These are phyloP conservation scores for Pascua sp. DNA, from an alignment of 1,284 basidiomycete genomes.

Conservation along the genomic window DNA sequence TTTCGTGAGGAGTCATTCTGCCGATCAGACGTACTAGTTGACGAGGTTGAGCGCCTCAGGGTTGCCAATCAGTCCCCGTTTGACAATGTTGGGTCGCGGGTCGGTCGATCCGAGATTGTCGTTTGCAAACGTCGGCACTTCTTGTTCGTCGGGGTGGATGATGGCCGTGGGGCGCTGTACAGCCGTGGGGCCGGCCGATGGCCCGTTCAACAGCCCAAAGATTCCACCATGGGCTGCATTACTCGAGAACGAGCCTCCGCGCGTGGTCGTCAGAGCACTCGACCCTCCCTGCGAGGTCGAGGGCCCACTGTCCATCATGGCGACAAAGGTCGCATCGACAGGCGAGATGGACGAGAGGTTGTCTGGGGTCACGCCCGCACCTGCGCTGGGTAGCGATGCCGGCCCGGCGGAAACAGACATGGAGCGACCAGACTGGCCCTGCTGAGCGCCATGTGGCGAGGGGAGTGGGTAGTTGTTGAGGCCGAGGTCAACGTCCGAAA, in stretches of 20 bases:
- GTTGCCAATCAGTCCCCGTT: conserved; percentile 27
- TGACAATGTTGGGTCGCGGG: conserved; percentile 38
- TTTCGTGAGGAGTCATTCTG: conserved; percentile 16
- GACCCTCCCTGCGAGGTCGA: background rate
- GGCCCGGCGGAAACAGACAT: background rate
- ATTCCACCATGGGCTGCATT: conserved; percentile 5
- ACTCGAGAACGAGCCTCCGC: no score
- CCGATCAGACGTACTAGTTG: conserved; percentile 19
- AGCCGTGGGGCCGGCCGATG: background rate
- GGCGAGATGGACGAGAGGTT: conserved; percentile 14
- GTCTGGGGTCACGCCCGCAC: background rate
- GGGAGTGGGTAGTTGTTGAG: no score
- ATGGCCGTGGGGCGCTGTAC: no score
- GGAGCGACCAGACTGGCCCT: no score
- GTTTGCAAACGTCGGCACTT: background rate
- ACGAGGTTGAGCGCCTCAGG: conserved; percentile 31
- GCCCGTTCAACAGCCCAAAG: conserved; percentile 15
- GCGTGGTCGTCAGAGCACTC: no score
- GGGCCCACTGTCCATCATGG: background rate
- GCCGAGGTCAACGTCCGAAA: no score
- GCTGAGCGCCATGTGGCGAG: no score
- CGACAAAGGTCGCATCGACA: conserved; percentile 2
- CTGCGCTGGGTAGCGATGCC: background rate
- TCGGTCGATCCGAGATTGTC: conserved; percentile 33
- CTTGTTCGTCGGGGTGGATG: no score